phyloP scores from a whole-genome alignment of 2,329 filamentous ascomycete genomes.

The Diaporthe vaccinii region DNA sequence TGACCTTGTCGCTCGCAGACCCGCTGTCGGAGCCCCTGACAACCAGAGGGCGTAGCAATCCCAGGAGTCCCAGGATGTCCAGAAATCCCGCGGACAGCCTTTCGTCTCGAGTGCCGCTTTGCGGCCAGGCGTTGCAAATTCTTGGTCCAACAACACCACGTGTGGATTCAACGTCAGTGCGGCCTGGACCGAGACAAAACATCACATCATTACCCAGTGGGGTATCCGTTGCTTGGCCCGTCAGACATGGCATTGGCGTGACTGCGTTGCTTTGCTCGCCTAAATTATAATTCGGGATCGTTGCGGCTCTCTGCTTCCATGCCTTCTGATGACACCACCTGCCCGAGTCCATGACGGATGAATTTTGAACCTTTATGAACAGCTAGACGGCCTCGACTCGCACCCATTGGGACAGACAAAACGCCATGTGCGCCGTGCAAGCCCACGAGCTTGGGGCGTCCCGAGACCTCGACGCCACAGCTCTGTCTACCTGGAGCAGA shows the following conservation, averaged over 20 bases:
- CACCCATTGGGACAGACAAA: not conserved
- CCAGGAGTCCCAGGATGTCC: constrained; percentile 3
- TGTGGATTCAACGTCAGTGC: constrained; percentile 34
- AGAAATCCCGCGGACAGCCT: constrained; percentile 22
- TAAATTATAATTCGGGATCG: constrained; percentile 32
- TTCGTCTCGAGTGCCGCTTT: constrained; percentile 23
- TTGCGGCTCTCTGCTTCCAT: constrained; percentile 29
- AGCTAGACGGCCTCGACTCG: not conserved
- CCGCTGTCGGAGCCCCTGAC: constrained; percentile 41
- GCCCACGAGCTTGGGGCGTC: not conserved
- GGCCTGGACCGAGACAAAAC: constrained; percentile 37
- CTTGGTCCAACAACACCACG: constrained; percentile 32
- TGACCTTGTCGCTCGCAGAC: constrained; percentile 12
- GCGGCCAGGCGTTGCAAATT: constrained; percentile 23
- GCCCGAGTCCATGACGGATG: not conserved
- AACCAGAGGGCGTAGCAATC: not conserved
- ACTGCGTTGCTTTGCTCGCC: constrained; percentile 41
- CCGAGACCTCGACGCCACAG: not conserved
- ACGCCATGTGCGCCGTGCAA: not conserved
- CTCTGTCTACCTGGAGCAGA: not conserved
- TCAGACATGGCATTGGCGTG: constrained; percentile 39
- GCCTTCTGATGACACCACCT: not conserved
- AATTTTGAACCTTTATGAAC: constrained; percentile 7
- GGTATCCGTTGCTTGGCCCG: constrained; percentile 32
- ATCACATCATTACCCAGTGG: constrained; percentile 41